A percentile compares a stretch with the other conserved stretches of the same genome.
These are phyloP conservation scores for Hyparrhenia diplandra DNA, from an alignment of 176 grass and related monocot genomes.

Conservation along the genomic window DNA sequence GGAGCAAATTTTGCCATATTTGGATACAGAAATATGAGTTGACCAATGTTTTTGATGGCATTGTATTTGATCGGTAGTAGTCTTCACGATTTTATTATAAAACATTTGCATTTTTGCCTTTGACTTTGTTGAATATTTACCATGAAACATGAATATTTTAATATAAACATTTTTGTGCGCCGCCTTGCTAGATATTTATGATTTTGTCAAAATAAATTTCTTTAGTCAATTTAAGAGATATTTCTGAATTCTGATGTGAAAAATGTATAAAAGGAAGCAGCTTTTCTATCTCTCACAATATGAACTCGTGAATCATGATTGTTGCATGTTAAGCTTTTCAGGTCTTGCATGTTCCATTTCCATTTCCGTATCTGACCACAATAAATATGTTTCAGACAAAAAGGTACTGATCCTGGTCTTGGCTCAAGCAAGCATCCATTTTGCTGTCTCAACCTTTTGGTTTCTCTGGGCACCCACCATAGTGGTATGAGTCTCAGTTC, in stretches of 20 bases:
- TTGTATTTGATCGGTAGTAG: not conserved
- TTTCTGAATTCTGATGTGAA: not conserved
- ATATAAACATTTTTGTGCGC: no score
- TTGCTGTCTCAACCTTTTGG: slow-evolving; percentile 68
- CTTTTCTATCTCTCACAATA: not conserved
- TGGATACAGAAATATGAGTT: not conserved
- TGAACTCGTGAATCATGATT: slow-evolving; percentile 2
- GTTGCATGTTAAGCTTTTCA: not conserved
- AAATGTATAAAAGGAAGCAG: not conserved
- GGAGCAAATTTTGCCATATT: not conserved
- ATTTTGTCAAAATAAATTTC: slow-evolving; percentile 2
- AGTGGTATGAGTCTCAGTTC: slow-evolving; percentile 44
- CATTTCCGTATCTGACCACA: not conserved
- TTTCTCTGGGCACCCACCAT: slow-evolving; percentile 92
- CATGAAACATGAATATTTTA: no score
- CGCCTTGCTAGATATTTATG: not conserved
- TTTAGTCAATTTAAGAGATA: no score
- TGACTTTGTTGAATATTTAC: no score
- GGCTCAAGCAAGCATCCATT: slow-evolving; percentile 89
- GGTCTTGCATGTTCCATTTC: not conserved
- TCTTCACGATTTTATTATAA: not conserved
- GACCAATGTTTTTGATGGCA: not conserved
- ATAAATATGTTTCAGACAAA: slow-evolving; percentile 70
- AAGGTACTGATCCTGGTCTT: slow-evolving; percentile 71
- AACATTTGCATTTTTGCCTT: not conserved